Evolutionary conservation across 257 asterid species (phyloP).

Genomic region (Capsicum baccatum): DNA sequence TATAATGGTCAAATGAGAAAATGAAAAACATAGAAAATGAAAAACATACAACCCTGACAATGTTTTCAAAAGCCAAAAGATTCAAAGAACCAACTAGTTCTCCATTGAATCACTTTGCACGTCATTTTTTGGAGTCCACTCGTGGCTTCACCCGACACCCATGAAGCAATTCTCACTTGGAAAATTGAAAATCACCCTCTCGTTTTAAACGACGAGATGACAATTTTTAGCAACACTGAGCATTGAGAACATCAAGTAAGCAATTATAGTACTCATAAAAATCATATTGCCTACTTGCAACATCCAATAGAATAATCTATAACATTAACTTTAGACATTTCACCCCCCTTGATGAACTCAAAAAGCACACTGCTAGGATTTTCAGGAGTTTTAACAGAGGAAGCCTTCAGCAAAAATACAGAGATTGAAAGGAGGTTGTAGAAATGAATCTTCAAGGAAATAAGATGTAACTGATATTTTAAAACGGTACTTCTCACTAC

Average conservation of each 20-base stretch:
- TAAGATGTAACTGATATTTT: background rate
- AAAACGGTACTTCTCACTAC: background rate
- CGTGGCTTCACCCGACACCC: background rate
- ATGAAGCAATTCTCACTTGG: background rate
- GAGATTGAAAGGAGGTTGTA: background rate
- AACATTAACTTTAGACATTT: background rate
- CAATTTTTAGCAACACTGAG: background rate
- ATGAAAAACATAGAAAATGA: background rate
- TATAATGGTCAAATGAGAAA: background rate
- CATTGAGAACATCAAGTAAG: background rate
- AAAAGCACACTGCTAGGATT: background rate
- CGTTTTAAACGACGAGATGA: background rate
- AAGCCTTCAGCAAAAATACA: background rate
- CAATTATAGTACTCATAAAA: background rate
- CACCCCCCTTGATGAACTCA: background rate
- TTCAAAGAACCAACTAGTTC: background rate
- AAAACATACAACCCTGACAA: background rate
- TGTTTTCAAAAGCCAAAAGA: background rate
- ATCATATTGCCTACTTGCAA: background rate
- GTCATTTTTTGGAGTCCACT: background rate
- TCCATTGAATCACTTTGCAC: background rate
- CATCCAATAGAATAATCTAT: background rate
- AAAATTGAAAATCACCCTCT: background rate
- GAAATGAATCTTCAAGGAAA: background rate
- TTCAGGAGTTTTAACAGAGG: background rate